Conservation (phyloP, 805 yeast genomes). For the Myxozyma mucilagina region DNA sequence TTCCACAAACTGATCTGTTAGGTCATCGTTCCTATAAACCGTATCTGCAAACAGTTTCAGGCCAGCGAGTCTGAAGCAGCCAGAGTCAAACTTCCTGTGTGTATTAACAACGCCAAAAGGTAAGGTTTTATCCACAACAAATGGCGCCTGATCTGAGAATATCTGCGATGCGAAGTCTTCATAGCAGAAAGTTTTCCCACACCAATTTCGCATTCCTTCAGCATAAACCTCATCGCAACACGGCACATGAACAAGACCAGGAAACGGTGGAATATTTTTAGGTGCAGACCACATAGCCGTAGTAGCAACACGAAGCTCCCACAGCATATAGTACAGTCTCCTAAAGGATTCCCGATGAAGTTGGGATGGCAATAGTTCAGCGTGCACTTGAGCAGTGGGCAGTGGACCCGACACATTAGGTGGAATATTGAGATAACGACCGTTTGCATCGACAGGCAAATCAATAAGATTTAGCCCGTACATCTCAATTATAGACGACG, state of each 20-base stretch:
- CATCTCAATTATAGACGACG: slow-evolving; percentile 11
- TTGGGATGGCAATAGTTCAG: slow-evolving; percentile 10
- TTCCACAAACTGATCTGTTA: slow-evolving; percentile 17
- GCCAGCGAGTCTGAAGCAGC: slow-evolving; percentile 24
- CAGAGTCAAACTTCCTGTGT: slow-evolving; percentile 14
- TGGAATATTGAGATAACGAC: slow-evolving; percentile 1
- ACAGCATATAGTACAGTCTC: slow-evolving; percentile 16
- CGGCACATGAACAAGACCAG: slow-evolving; percentile 19
- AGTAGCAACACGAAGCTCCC: slow-evolving; percentile 20
- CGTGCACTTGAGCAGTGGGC: slow-evolving; percentile 1
- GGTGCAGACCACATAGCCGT: slow-evolving; percentile 15
- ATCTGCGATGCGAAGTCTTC: slow-evolving; percentile 16
- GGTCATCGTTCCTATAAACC: slow-evolving; percentile 4
- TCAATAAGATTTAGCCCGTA: slow-evolving; percentile 23
- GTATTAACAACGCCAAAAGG: slow-evolving; percentile 2
- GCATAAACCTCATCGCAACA: slow-evolving; percentile 20
- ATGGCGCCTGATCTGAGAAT: slow-evolving; percentile 4
- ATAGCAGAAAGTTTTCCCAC: slow-evolving; percentile 6
- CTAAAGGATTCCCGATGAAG: slow-evolving; percentile 26
- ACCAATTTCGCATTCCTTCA: slow-evolving; percentile 19
- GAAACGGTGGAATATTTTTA: slow-evolving; percentile 15
- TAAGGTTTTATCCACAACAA: not conserved
- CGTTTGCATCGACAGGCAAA: slow-evolving; percentile 5
- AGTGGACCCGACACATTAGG: not conserved
- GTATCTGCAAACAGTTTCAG: slow-evolving; percentile 18